Evolutionary conservation across 2,329 filamentous ascomycete genomes (phyloP), one percentile per base, ranked within the genome.

Genomic region (Fusarium floridanum): DNA sequence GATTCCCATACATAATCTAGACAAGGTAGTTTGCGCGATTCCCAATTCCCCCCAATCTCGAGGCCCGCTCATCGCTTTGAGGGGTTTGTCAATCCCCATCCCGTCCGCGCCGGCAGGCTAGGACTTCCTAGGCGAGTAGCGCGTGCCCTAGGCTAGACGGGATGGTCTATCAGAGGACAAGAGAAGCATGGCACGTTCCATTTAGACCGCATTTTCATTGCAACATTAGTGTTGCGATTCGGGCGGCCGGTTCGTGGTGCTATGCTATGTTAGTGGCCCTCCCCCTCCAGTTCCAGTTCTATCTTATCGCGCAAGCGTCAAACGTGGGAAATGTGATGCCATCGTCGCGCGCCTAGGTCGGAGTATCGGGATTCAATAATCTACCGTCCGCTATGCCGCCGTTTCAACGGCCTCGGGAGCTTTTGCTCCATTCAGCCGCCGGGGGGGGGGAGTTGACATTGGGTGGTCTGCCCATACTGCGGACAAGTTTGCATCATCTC

Each of bases 71-170:
- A 24, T 48, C 43, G 20, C 16, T n/a, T 37, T 63, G 60, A 63
- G 60, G 60, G 60, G 60, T 50, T 62, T 62, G 41, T 62, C 41
- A 50, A 50, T 50, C 32, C 32, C 32, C 60, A 32, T 48, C 36
- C 27, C 27, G 57, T 61, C 60, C 60, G 20, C 45, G 32, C 32
- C 39, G 41, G 22, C 43, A 62, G 41, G 48, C 41, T 55, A 55
- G 17, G 41, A 32, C 39, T 43, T 43, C 45, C 45, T 27, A 34
- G 53, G 27, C 11, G 53, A 32, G 53, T 60, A 60, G 34, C 22
- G 34, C 16, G 36, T 39, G 56, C 34, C 22, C 43, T 48, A 48
- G 43, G 22, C 36, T 36, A 22, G 55, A 32, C 27, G 17, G 22
- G 20, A 59, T 39, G 34, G 20, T 32, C 32, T 60, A 39, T 27